These are phyloP conservation scores for Orbilia blumenaviensis DNA, from an alignment of 2,329 filamentous ascomycete genomes.

Conservation along the genomic window DNA sequence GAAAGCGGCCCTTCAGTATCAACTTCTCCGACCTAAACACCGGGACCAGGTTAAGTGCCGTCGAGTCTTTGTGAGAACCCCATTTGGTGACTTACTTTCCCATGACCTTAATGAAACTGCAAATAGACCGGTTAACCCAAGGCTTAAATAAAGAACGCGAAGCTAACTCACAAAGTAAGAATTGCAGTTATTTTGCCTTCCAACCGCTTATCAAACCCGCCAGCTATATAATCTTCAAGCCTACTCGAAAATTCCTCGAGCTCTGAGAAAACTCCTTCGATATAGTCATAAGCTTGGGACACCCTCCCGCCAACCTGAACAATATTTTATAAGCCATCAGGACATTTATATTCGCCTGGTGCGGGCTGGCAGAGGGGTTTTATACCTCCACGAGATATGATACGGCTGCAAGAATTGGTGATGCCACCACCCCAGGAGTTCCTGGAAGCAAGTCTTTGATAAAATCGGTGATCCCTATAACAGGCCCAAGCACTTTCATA, in stretches of 20 bases:
- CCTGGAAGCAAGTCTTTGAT: background rate
- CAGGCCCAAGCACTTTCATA: background rate
- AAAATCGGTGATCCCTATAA: background rate
- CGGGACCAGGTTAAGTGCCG: background rate
- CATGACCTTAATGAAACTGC: background rate
- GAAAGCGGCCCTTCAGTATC: background rate
- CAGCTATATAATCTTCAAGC: background rate
- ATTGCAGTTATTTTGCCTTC: conserved; percentile 4
- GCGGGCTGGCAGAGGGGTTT: no score
- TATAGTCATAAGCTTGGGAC: background rate
- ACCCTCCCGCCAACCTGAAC: background rate
- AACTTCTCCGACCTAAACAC: background rate
- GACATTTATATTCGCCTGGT: no score
- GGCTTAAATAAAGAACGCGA: no score
- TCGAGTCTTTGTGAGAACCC: background rate
- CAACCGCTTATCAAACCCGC: background rate
- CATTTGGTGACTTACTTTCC: background rate
- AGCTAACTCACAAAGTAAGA: background rate
- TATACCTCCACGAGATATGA: background rate
- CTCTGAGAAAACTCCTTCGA: background rate
- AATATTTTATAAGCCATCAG: background rate
- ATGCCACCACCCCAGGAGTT: background rate
- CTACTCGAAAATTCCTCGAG: background rate
- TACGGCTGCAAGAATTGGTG: background rate
- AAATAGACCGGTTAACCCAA: background rate